phyloP scores from a whole-genome alignment of 441 rosid genomes.

The Aquilaria agallochum region DNA sequence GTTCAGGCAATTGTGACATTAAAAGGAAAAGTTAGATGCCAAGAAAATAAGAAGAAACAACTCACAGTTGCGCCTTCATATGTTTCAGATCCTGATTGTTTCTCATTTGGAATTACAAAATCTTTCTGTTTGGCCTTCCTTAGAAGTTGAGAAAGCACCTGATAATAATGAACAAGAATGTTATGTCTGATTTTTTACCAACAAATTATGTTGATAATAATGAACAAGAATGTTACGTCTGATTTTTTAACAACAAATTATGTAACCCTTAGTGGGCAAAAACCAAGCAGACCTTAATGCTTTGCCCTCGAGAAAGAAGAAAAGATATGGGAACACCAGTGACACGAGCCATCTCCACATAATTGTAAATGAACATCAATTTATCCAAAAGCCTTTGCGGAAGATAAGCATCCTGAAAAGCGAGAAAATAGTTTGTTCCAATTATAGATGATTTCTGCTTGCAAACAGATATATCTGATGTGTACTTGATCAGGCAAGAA shows the following conservation, averaged over 20 bases:
- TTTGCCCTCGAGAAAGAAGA: conserved; percentile 98
- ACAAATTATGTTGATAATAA: conserved; percentile 10
- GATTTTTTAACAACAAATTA: conserved; percentile 12
- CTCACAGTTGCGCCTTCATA: conserved; percentile 99
- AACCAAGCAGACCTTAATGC: conserved; percentile 68
- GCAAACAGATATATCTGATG: not conserved
- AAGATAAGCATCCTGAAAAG: conserved; percentile 94
- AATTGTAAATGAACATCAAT: conserved; percentile 88
- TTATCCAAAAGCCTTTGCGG: conserved; percentile 98
- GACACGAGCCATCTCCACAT: conserved; percentile 99
- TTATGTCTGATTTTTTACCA: conserved; percentile 20
- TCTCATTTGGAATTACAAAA: conserved; percentile 86
- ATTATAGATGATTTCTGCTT: not conserved
- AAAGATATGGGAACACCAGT: conserved; percentile 96
- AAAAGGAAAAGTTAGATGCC: not conserved
- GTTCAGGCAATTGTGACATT: not conserved
- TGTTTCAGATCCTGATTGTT: conserved; percentile 87
- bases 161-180: conserved; percentile 16
- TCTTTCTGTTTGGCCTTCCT: conserved; percentile 90
- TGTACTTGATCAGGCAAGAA: not conserved
- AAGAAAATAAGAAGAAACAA: conserved; percentile 19
- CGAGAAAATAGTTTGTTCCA: conserved; percentile 15
- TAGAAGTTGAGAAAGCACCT: conserved; percentile 98
- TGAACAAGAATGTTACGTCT: conserved; percentile 19
- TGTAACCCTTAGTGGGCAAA: not conserved